These are phyloP conservation scores for Coemansia umbellata DNA, from an alignment of 192 early-diverging fungal species.

Conservation along the genomic window DNA sequence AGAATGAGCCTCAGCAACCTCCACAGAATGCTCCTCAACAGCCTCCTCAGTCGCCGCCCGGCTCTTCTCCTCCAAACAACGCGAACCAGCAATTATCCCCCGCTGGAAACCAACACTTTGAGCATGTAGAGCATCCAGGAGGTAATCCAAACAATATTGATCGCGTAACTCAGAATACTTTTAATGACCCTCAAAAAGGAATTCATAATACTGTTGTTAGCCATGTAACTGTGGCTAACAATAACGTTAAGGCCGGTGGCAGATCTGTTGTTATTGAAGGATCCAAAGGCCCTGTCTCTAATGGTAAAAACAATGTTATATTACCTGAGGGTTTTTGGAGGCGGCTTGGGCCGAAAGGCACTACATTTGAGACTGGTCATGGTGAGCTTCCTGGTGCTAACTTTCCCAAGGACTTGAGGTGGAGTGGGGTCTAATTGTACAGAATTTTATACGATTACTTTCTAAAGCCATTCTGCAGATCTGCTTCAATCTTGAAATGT, in stretches of 20 bases:
- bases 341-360: too few species aligned
- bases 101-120: slow-evolving; percentile 19
- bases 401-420: too few species aligned
- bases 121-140: slow-evolving; percentile 31
- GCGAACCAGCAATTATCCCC: slow-evolving; percentile 5
- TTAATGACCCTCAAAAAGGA: slow-evolving; percentile 32
- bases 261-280: slow-evolving; percentile 14
- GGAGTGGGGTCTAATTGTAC: too few species aligned
- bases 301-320: slow-evolving; percentile 31
- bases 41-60: neutral
- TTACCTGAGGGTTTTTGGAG: neutral
- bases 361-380: too few species aligned
- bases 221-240: slow-evolving; percentile 27
- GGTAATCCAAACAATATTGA: slow-evolving; percentile 41
- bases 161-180: slow-evolving; percentile 16
- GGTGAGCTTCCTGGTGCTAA: too few species aligned
- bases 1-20: neutral
- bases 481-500: too few species aligned
- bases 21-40: neutral
- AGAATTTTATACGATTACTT: too few species aligned
- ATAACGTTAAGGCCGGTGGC: slow-evolving; percentile 30
- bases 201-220: slow-evolving; percentile 31
- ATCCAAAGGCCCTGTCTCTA: slow-evolving; percentile 14
- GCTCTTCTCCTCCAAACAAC: neutral
- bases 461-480: too few species aligned